These are phyloP conservation scores for Sarocladium kiliense DNA, from an alignment of 2,329 filamentous ascomycete genomes.

Conservation along the genomic window DNA sequence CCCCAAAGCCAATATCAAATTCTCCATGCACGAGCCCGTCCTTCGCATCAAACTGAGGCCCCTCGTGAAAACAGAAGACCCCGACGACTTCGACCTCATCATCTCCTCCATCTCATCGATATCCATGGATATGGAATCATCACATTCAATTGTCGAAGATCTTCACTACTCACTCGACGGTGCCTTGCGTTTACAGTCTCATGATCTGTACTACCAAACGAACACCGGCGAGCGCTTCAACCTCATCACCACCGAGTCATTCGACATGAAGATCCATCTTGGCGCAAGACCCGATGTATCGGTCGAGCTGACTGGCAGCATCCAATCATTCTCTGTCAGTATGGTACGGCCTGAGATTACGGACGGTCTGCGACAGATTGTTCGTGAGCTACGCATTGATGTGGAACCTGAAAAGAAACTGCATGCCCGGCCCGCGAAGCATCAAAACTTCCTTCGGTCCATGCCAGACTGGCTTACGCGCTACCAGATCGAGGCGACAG, in stretches of 20 bases:
- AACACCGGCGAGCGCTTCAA: constrained; percentile 78
- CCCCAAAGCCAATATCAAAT: constrained; percentile 89
- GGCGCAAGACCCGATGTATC: constrained; percentile 81
- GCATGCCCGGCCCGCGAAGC: constrained; percentile 41
- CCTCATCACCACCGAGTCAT: constrained; percentile 77
- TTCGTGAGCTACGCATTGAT: constrained; percentile 72
- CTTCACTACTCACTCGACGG: constrained; percentile 83
- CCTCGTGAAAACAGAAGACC: constrained; percentile 56
- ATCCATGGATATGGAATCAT: constrained; percentile 88
- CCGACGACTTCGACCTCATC: constrained; percentile 87
- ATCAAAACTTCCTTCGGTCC: constrained; percentile 67
- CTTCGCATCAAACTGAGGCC: constrained; percentile 83
- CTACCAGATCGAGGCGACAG: constrained; percentile 77
- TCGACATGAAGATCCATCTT: constrained; percentile 81
- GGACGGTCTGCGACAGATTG: constrained; percentile 85
- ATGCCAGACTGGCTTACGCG: constrained; percentile 82
- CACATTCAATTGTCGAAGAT: constrained; percentile 81
- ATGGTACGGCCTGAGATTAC: constrained; percentile 91
- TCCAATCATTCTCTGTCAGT: constrained; percentile 84
- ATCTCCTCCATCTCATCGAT: constrained; percentile 94
- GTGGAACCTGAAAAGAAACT: constrained; percentile 56
- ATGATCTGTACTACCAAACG: constrained; percentile 92
- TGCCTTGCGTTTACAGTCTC: constrained; percentile 75
- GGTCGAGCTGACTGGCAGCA: constrained; percentile 70
- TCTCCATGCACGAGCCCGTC: constrained; percentile 95